Conservation (phyloP, 352 stramenopile species). For the Phytophthora sansomeana region DNA sequence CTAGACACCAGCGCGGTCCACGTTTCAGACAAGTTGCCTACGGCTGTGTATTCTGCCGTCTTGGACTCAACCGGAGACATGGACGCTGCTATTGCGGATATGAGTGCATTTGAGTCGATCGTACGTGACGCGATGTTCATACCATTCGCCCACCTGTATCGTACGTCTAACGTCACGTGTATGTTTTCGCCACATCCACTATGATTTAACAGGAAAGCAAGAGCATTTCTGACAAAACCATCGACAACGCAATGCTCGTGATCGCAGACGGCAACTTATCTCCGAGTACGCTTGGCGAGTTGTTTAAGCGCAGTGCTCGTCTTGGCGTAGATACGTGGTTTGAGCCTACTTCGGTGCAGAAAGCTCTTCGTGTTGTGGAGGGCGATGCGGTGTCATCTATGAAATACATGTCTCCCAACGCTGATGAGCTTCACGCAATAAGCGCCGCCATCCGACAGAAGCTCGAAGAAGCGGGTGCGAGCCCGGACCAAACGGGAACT, state of each 20-base stretch:
- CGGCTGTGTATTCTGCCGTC: slow-evolving; percentile 89
- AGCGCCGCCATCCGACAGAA: slow-evolving; percentile 60
- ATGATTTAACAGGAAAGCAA: slow-evolving; percentile 46
- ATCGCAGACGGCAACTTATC: slow-evolving; percentile 85
- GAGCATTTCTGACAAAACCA: slow-evolving; percentile 50
- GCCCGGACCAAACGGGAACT: slow-evolving; percentile 13
- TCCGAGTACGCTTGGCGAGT: slow-evolving; percentile 43
- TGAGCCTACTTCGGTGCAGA: slow-evolving; percentile 88
- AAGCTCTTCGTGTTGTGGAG: slow-evolving; percentile 72
- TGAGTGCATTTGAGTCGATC: slow-evolving; percentile 81
- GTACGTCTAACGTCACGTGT: neutral
- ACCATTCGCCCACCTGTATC: neutral
- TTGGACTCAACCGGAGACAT: slow-evolving; percentile 82
- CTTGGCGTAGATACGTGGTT: slow-evolving; percentile 73
- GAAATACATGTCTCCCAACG: slow-evolving; percentile 83
- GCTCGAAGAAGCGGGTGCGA: slow-evolving; percentile 27
- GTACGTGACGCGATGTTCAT: slow-evolving; percentile 34
- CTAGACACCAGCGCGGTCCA: slow-evolving; percentile 70
- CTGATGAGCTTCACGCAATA: slow-evolving; percentile 77
- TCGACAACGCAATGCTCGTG: slow-evolving; percentile 62
- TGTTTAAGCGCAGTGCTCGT: slow-evolving; percentile 56
- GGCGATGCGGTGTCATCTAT: slow-evolving; percentile 53
- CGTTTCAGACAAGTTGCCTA: slow-evolving; percentile 58
- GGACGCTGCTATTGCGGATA: slow-evolving; percentile 88
- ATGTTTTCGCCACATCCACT: neutral